phyloP scores from a whole-genome alignment of 768 basidiomycete genomes.

The Kondoa malvinella region DNA sequence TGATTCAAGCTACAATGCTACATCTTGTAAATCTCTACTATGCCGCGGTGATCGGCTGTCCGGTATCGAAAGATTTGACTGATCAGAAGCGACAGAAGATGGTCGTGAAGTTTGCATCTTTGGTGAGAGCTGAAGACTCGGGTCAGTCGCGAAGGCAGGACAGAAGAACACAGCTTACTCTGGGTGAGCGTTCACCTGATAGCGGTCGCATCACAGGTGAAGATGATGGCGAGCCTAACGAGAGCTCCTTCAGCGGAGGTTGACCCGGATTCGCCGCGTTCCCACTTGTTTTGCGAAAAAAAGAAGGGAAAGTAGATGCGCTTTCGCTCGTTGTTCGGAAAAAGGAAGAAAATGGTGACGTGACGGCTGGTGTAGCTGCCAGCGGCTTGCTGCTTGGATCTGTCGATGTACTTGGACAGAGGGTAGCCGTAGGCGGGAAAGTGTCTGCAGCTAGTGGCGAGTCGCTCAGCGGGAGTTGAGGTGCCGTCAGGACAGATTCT shows the following conservation, averaged over 20 bases:
- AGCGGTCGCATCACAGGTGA: neutral
- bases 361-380: neutral
- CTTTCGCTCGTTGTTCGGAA: neutral
- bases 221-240: neutral
- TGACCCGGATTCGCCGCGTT: neutral
- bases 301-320: neutral
- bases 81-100: neutral
- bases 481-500: neutral
- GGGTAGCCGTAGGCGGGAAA: neutral
- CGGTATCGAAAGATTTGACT: too few species aligned
- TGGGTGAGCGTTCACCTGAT: neutral
- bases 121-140: neutral
- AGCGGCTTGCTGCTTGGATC: neutral
- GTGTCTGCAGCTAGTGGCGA: neutral
- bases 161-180: neutral
- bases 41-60: neutral
- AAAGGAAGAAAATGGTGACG: constrained; percentile 2
- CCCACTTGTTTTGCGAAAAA: constrained; percentile 4
- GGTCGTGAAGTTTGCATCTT: neutral
- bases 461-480: neutral
- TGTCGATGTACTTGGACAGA: neutral
- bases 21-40: neutral
- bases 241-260: neutral
- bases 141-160: neutral
- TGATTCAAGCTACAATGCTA: neutral